Percentiles rank a stretch among this genome's conserved stretches.
Conservation (phyloP, 139 green algal genomes). For the Chlorella vulgaris region DNA sequence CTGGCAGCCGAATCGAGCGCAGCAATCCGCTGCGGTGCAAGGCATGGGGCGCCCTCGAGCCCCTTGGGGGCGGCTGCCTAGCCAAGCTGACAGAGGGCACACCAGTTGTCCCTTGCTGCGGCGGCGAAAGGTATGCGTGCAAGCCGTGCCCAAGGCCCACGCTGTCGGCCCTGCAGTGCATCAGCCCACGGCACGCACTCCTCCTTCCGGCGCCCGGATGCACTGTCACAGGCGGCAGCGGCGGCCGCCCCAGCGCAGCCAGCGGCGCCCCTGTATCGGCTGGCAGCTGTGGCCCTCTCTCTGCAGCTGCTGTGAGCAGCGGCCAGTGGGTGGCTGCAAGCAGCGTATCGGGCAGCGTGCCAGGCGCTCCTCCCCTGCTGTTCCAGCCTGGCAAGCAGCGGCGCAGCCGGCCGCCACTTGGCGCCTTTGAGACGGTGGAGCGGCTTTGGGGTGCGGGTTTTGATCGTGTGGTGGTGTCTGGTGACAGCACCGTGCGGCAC, state of each 20-base stretch:
- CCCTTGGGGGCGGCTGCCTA: neutral
- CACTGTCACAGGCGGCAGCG: neutral
- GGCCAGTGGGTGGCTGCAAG: neutral
- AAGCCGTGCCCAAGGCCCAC: neutral
- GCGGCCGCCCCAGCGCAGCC: too few species aligned
- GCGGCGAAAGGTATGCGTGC: neutral
- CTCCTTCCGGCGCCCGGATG: neutral
- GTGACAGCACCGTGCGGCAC: constrained; percentile 17
- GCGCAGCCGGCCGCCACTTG: neutral
- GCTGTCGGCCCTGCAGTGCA: neutral
- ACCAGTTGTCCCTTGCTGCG: neutral
- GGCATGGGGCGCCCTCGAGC: neutral
- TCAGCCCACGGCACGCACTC: constrained; percentile 7
- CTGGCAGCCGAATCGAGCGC: neutral
- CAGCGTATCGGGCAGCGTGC: neutral
- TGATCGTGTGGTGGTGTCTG: constrained; percentile 1
- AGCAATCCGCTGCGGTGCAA: constrained; percentile 9
- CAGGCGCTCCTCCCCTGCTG: neutral
- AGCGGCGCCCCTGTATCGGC: too few species aligned
- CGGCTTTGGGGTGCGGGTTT: constrained; percentile 3
- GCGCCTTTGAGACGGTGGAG: neutral
- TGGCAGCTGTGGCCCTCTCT: neutral
- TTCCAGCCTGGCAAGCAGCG: neutral
- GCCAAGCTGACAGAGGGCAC: neutral
- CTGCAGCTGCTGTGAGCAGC: neutral